These are phyloP conservation scores for Mycena olivaceomarginata DNA, from an alignment of 768 basidiomycete species.

Conservation along the genomic window DNA sequence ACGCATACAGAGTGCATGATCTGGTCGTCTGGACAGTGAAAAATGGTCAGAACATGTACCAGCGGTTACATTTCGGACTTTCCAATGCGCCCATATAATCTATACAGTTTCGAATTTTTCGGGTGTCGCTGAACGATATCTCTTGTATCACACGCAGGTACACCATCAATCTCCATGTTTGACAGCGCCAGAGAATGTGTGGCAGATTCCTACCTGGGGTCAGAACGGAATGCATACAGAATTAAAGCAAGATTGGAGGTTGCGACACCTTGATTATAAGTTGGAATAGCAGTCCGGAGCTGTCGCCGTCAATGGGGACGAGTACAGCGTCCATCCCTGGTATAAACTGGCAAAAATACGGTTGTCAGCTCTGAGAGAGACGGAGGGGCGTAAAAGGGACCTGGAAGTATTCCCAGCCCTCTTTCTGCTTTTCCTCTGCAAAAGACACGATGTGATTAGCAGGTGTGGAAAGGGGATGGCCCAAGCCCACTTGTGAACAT, in stretches of 20 bases:
- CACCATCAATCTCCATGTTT: slow-evolving; percentile 23
- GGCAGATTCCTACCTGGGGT: background rate
- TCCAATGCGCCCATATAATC: slow-evolving; percentile 28
- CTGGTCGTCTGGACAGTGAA: slow-evolving; percentile 19
- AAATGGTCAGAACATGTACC: background rate
- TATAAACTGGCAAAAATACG: background rate
- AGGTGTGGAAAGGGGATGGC: background rate
- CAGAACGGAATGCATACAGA: background rate
- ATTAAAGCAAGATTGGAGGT: background rate
- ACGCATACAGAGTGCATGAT: slow-evolving; percentile 28
- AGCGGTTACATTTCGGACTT: background rate
- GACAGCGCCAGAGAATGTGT: background rate
- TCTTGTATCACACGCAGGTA: slow-evolving; percentile 13
- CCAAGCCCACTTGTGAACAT: background rate
- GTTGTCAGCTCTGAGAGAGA: background rate
- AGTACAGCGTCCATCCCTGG: background rate
- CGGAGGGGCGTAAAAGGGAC: background rate
- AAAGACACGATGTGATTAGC: background rate
- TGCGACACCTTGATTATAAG: slow-evolving; percentile 24
- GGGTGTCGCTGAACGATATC: slow-evolving; percentile 27
- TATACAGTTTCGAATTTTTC: slow-evolving; percentile 12
- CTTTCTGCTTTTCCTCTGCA: background rate
- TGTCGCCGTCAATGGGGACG: slow-evolving; percentile 19
- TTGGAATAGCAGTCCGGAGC: slow-evolving; percentile 15
- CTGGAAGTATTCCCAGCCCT: slow-evolving; percentile 28